Evolutionary conservation across 495 filamentous ascomycete species (phyloP).

Genomic region (Podospora bellae-mahoneyi): DNA sequence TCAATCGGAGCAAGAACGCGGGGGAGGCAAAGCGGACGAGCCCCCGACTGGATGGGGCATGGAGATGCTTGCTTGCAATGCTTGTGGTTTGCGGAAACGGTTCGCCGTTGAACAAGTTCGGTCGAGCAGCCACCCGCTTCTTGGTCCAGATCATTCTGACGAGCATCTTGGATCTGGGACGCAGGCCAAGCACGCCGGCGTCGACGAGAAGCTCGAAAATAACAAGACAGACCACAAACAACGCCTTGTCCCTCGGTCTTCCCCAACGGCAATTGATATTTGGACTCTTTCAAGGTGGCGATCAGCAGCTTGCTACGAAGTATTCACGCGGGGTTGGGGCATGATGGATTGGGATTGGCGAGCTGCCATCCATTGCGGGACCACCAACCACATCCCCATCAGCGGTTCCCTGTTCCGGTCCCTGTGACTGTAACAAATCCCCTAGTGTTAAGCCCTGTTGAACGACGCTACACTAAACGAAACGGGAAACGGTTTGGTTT

Average conservation of each 20-base stretch:
- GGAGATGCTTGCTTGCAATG: too few species aligned
- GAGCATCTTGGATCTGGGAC: background rate
- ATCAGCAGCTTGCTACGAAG: background rate
- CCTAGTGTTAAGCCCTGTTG: background rate
- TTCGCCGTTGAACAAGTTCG: slow-evolving; percentile 1
- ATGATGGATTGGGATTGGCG: background rate
- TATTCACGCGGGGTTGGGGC: background rate
- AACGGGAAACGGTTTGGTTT: background rate
- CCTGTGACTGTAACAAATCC: background rate
- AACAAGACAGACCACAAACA: background rate
- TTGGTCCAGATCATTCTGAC: background rate
- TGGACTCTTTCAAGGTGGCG: background rate
- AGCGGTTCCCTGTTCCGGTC: background rate
- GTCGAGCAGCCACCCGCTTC: background rate
- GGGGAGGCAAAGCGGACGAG: slow-evolving; percentile 11
- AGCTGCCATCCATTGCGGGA: background rate
- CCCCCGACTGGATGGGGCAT: background rate
- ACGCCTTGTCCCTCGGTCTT: background rate
- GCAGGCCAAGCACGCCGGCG: background rate
- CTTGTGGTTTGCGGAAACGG: background rate
- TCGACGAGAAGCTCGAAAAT: background rate
- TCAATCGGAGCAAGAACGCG: slow-evolving; percentile 11
- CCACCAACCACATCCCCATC: background rate
- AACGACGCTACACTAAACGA: background rate
- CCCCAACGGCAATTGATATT: background rate